Base-by-base conservation (phyloP, 768 basidiomycete species). In the Pholiota conissans region DNA sequence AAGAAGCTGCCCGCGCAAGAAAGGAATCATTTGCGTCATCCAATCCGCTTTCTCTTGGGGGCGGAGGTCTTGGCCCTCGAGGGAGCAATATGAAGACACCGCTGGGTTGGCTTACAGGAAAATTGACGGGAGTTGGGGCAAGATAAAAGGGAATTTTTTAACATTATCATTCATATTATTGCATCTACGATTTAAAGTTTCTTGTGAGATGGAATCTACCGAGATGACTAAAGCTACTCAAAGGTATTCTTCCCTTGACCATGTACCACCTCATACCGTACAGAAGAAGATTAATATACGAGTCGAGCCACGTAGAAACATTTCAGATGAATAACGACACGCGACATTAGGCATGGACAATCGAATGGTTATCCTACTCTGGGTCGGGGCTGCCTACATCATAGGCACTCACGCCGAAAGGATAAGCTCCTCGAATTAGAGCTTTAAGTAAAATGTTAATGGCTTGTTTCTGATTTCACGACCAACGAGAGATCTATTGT, bases 1-100 rank as follows among this genome's bases (percentile, higher is more conserved):
- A 84, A 76, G 76, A 78, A 62, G 84, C 89, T 24, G 80, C 86
- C 49, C 85, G 84, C 63, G 82, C 85, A 32, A 81, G 92, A 60
- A 90, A 85, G 63, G 87, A 91, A 59, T 91, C 92, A 0, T 92
- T 84, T 69, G 74, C 82, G 27, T 85, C 90, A n/a, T 83, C 92
- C 16, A 92, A 94, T 65, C 92, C 92, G 7, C 80, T 94, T 37
- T 84, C 91, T 8, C 71, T 93, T 30, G 90, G 91, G 35, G 80
- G 83, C 13, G 78, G 80, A 26, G 85, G 86, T 5, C 76, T 85
- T n/a, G 78, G 84, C 26, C 76, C 86, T 56, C 82, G 85, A 64
- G 81, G 81, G 45, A 73, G 80, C 49, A 80, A 80, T 53, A 64
- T 90, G 55, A 88, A 85, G 64, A 86, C 87, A 35, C 90, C 91